phyloP scores from a whole-genome alignment of 495 filamentous ascomycete species.

The Platismatia glauca region DNA sequence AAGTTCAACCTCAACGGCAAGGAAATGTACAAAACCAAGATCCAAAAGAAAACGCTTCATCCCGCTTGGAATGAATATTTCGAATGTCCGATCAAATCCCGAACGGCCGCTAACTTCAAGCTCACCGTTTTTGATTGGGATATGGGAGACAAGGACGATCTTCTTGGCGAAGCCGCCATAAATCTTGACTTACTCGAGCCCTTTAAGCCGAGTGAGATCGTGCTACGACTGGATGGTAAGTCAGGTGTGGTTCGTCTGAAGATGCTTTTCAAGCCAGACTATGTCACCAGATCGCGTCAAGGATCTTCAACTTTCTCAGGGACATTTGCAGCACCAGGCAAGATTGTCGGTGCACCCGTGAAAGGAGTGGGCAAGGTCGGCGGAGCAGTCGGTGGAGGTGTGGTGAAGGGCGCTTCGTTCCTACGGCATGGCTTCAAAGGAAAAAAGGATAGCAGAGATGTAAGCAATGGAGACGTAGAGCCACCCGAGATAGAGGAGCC shows the following conservation, averaged over 20 bases:
- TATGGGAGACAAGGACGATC: conserved; percentile 84
- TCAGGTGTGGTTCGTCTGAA: conserved; percentile 74
- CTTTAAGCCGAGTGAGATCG: conserved; percentile 63
- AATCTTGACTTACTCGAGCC: conserved; percentile 77
- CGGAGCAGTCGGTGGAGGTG: conserved; percentile 61
- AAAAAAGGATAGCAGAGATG: conserved; percentile 51
- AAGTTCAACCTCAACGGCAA: conserved; percentile 84
- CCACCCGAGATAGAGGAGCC: conserved; percentile 29
- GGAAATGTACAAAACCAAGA: conserved; percentile 84
- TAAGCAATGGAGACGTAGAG: conserved; percentile 32
- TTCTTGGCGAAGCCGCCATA: conserved; percentile 67
- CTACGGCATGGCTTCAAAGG: conserved; percentile 68
- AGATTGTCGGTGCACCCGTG: conserved; percentile 85
- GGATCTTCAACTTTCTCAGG: conserved; percentile 90
- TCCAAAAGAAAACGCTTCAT: conserved; percentile 91
- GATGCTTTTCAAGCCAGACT: conserved; percentile 88
- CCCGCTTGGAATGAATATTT: conserved; percentile 96
- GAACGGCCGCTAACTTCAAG: conserved; percentile 77
- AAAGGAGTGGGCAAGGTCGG: conserved; percentile 77
- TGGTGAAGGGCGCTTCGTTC: conserved; percentile 83
- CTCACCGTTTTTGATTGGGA: conserved; percentile 92
- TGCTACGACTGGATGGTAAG: conserved; percentile 77
- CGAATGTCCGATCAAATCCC: conserved; percentile 68
- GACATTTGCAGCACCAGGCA: conserved; percentile 83
- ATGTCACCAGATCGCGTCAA: conserved; percentile 78